Conservation (phyloP, 2,329 filamentous ascomycete species). For the Colletotrichum tabaci region DNA sequence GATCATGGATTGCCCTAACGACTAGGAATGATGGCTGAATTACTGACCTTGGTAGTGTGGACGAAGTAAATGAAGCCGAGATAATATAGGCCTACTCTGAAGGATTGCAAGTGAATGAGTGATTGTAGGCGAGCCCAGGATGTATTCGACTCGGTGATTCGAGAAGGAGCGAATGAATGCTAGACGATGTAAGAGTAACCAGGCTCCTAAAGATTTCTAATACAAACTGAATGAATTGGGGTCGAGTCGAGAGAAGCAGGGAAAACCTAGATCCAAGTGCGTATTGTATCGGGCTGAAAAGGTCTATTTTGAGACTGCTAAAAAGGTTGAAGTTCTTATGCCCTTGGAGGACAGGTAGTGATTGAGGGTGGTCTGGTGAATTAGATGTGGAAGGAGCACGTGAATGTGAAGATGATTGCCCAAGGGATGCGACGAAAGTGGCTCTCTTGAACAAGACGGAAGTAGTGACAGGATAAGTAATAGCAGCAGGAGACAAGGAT, state of each 20-base stretch:
- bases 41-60: background rate
- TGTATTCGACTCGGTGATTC: background rate
- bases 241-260: background rate
- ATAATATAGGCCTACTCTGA: background rate
- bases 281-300: background rate
- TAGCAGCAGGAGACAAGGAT: no score
- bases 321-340: background rate
- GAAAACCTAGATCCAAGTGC: background rate
- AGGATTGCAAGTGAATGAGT: background rate
- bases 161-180: background rate
- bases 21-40: background rate
- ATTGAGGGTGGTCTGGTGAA: background rate
- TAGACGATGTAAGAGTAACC: background rate
- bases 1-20: background rate
- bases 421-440: no score
- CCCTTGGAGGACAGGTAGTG: background rate
- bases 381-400: background rate
- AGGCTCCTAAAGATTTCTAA: background rate
- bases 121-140: background rate
- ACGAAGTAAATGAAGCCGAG: background rate
- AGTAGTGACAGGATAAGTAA: background rate
- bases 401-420: background rate
- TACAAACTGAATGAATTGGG: background rate
- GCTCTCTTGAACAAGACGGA: background rate
- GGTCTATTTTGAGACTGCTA: background rate